Conservation (phyloP, 2,329 filamentous ascomycete genomes). For the Aspergillus glaucus region DNA sequence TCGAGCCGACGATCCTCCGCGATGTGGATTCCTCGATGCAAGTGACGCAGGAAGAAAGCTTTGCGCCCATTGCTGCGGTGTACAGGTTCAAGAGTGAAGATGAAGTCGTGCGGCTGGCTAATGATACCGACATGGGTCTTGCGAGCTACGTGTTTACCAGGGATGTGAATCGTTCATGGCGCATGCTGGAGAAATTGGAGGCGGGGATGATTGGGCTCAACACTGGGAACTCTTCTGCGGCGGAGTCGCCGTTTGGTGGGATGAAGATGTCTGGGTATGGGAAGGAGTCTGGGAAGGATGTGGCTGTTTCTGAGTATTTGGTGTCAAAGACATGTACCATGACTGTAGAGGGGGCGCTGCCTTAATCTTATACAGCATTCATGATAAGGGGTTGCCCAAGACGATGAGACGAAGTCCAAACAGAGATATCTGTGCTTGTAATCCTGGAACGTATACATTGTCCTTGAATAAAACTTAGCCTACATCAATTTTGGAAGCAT, state of each 20-base stretch:
- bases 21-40: conserved; percentile 55
- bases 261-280: conserved; percentile 64
- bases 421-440: too few relatives aligned
- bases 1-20: conserved; percentile 60
- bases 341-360: conserved; percentile 44
- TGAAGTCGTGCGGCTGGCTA: conserved; percentile 54
- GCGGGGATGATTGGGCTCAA: conserved; percentile 66
- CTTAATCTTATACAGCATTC: background rate
- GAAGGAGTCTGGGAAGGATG: conserved; percentile 61
- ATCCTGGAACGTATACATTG: too few relatives aligned
- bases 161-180: conserved; percentile 59
- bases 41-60: conserved; percentile 56
- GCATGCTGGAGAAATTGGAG: conserved; percentile 61
- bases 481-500: too few relatives aligned
- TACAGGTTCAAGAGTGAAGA: conserved; percentile 62
- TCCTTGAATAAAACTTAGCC: too few relatives aligned
- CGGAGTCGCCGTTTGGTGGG: conserved; percentile 61
- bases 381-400: too few relatives aligned
- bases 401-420: too few relatives aligned
- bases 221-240: conserved; percentile 49
- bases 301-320: conserved; percentile 57
- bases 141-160: conserved; percentile 65
- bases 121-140: conserved; percentile 59
- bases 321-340: conserved; percentile 62
- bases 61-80: conserved; percentile 58